Percentiles rank a stretch among this genome's conserved stretches.
These are phyloP conservation scores for Pelargonium cotyledonis DNA, from an alignment of 441 rosid species.

Conservation along the genomic window DNA sequence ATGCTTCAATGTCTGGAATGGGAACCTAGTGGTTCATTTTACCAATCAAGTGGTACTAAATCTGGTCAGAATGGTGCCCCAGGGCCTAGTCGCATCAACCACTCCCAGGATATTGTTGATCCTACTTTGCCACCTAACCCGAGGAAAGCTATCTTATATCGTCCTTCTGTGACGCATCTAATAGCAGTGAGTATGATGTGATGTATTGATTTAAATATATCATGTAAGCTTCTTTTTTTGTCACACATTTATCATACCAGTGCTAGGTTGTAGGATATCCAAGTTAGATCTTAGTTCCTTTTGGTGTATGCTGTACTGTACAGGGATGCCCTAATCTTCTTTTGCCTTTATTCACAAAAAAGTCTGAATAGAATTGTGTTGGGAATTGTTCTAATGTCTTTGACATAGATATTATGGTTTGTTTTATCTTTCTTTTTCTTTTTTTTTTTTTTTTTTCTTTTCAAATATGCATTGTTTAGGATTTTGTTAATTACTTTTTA, in stretches of 20 bases:
- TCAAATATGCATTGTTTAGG: not conserved
- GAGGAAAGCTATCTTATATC: conserved; percentile 74
- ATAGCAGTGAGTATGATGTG: conserved; percentile 67
- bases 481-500: not conserved
- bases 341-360: too few species aligned
- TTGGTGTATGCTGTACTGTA: too few species aligned
- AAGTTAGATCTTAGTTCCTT: not conserved
- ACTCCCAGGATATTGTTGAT: conserved; percentile 66
- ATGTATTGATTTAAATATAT: conserved; percentile 5
- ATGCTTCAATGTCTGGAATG: conserved; percentile 96
- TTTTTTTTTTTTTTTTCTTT: too few species aligned
- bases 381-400: not conserved
- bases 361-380: not conserved
- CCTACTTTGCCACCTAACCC: conserved; percentile 89
- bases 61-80: conserved; percentile 50
- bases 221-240: conserved; percentile 1
- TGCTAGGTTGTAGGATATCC: conserved; percentile 5
- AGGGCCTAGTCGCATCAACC: conserved; percentile 49
- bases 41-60: conserved; percentile 46
- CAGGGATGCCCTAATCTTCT: too few species aligned
- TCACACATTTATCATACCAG: not conserved
- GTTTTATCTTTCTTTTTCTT: not conserved
- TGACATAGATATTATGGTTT: not conserved
- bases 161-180: conserved; percentile 77
- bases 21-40: conserved; percentile 93